phyloP scores from a whole-genome alignment of 352 stramenopile genomes.

The Bremia lactucae region DNA sequence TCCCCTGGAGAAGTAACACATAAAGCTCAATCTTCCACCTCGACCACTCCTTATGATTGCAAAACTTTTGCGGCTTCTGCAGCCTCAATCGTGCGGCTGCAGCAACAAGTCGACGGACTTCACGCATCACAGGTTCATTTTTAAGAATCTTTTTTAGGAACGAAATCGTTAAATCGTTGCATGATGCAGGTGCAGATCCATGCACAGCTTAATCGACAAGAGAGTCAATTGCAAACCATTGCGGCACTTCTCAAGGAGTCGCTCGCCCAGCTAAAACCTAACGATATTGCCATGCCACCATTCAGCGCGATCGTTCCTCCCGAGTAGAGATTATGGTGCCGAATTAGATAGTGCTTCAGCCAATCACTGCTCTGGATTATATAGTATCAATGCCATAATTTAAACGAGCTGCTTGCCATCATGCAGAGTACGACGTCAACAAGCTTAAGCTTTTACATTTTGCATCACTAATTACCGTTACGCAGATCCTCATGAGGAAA shows the following conservation, averaged over 20 bases:
- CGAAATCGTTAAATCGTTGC: not conserved
- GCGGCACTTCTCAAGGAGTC: conserved; percentile 28
- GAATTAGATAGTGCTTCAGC: no score
- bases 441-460: not conserved
- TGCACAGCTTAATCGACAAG: conserved; percentile 40
- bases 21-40: conserved; percentile 9
- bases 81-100: conserved; percentile 18
- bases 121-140: conserved; percentile 36
- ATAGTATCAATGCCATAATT: conserved; percentile 1
- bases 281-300: conserved; percentile 16
- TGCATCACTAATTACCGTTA: not conserved
- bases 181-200: conserved; percentile 35
- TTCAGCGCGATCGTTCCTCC: conserved; percentile 42
- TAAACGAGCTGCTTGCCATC: conserved; percentile 1
- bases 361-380: conserved; percentile 6
- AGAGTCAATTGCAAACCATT: conserved; percentile 49
- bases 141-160: not conserved
- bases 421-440: conserved; percentile 17
- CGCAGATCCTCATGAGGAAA: conserved; percentile 79
- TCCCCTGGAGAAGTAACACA: conserved; percentile 13
- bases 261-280: conserved; percentile 4
- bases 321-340: no score
- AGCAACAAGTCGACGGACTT: conserved; percentile 49
- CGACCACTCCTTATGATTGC: conserved; percentile 13
- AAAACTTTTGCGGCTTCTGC: conserved; percentile 10